A percentile compares a stretch with the other conserved stretches of the same genome.
Evolutionary conservation across 768 basidiomycete species (phyloP).

Genomic region (Xerocomellus intermedius): DNA sequence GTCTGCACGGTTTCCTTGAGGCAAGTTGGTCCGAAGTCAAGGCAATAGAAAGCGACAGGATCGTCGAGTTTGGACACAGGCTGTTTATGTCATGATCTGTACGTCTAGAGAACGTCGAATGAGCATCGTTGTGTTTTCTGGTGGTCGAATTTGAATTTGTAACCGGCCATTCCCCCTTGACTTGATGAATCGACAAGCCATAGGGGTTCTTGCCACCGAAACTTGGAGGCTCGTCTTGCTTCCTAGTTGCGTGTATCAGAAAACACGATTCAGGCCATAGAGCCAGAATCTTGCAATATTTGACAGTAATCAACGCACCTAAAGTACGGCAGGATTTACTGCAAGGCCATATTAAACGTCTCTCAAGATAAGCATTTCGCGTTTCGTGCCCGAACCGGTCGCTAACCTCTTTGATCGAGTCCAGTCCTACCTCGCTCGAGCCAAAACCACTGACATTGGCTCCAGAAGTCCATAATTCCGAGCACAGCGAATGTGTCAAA

Average conservation of each 20-base stretch:
- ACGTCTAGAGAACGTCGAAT: neutral
- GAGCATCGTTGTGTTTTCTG: neutral
- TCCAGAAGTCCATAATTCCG: no score
- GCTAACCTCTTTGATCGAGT: neutral
- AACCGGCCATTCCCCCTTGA: neutral
- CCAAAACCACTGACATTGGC: neutral
- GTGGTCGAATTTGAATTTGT: neutral
- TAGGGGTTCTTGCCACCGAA: neutral
- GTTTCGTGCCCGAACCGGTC: neutral
- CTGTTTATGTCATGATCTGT: neutral
- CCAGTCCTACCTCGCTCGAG: no score
- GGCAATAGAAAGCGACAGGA: neutral
- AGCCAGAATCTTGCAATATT: no score
- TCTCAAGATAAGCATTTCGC: no score
- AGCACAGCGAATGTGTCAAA: neutral
- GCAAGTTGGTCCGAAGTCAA: no score
- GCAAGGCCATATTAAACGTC: no score
- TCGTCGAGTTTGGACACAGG: neutral
- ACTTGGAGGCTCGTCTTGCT: neutral
- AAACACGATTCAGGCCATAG: no score
- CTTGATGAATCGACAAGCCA: neutral
- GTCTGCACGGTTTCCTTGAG: neutral
- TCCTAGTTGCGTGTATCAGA: no score
- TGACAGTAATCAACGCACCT: no score
- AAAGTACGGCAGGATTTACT: no score